A percentile compares a stretch with the other conserved stretches of the same genome.
Evolutionary conservation across 2,329 filamentous ascomycete species (phyloP).

Genomic region (Pezicula radicicola): DNA sequence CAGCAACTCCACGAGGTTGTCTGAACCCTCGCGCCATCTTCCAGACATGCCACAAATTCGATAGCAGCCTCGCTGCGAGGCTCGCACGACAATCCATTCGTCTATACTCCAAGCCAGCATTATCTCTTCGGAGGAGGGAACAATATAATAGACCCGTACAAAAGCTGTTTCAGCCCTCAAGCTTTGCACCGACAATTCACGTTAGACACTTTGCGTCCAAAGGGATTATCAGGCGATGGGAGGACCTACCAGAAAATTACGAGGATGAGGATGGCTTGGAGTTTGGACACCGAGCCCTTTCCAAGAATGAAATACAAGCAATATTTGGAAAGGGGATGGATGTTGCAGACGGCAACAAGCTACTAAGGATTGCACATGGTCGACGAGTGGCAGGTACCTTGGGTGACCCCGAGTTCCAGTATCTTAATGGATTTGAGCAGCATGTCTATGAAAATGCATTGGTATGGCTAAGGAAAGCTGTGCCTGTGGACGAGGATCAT

Average conservation of each 20-base stretch:
- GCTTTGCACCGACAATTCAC: not conserved
- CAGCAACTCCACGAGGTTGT: not conserved
- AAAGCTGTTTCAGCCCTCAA: conserved; percentile 1
- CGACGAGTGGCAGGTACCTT: conserved; percentile 62
- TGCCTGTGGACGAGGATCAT: conserved; percentile 56
- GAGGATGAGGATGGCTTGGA: conserved; percentile 51
- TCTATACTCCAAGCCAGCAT: conserved; percentile 9
- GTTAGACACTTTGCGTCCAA: conserved; percentile 12
- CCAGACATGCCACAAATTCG: conserved; percentile 18
- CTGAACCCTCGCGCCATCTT: conserved; percentile 4
- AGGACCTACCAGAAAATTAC: conserved; percentile 55
- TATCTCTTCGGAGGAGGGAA: not conserved
- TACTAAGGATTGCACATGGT: conserved; percentile 59
- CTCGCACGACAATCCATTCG: conserved; percentile 14
- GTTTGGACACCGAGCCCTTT: conserved; percentile 49
- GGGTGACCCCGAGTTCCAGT: conserved; percentile 49
- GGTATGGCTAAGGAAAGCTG: conserved; percentile 50
- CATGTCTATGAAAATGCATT: conserved; percentile 44
- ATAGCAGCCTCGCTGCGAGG: conserved; percentile 20
- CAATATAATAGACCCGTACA: not conserved
- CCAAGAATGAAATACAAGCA: conserved; percentile 39
- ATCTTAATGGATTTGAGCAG: conserved; percentile 10
- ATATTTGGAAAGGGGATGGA: conserved; percentile 50
- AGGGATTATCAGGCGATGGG: conserved; percentile 47
- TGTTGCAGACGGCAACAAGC: conserved; percentile 43